Evolutionary conservation across 2,329 filamentous ascomycete species (phyloP), one percentile per base, ranked within the genome.

Genomic region (Fusarium sp.): DNA sequence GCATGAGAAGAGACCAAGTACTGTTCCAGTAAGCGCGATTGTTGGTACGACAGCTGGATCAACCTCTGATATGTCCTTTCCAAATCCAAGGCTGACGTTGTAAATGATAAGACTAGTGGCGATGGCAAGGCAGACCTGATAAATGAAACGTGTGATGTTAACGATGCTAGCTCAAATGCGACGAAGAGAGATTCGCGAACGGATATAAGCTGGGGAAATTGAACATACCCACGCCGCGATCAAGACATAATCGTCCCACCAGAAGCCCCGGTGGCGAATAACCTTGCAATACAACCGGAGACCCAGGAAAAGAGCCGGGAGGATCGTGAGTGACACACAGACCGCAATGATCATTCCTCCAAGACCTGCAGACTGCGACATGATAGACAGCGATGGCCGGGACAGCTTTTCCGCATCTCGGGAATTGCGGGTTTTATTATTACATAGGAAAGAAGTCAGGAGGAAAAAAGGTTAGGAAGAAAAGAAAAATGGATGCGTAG

Each of bases 211-310:
- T 27, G 26, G 6, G 10, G 7, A 18, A 23, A 23, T 30, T 30
- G 27, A 30, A 20, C 60, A 35, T 6, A 64, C 61, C 61, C 58
- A 64, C 7, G 61, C 27, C 2, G 61, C 58, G 26, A 64, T 41
- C 1, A 64, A 27, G 11, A 56, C 15, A 20, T 48, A 17, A 37
- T 63, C 61, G 11, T 64, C 61, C 58, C 58, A 63, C 61, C 61
- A 64, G 17, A 63, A 32, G 1, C 58, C 20, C 3, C 58, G 23
- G 2, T 6, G 33, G 0, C 61, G 46, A 20, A 46, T 32, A 0
- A 63, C 7, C 35, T 64, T 64, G 3, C 61, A 64, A 11, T 63
- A 63, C 6, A 64, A 15, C 6, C 61, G 42, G 1, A 64, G 23
- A 1, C 41, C 46, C 23, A 64, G 8, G 7, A 64, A 63, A 6